Base-by-base conservation (phyloP, 441 rosid species). In the Adansonia grandidieri region DNA sequence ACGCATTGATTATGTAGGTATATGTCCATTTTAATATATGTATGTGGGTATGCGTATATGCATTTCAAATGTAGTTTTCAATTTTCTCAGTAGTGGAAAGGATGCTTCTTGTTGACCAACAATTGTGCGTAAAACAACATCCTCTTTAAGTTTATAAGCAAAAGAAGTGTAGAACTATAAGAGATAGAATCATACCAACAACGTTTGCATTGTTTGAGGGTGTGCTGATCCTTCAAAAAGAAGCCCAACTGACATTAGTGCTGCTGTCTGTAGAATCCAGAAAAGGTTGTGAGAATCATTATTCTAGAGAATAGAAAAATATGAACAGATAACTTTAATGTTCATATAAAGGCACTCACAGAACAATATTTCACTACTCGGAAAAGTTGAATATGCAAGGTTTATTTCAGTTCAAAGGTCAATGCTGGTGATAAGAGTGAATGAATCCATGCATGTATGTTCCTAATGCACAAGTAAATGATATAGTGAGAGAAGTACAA, bases 151-250 rank as follows among this genome's bases (percentile, higher is more conserved):
- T 40, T 56, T 9, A 54, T 19, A 19, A 11, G 51, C 17, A 56
- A 37, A 66, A 66, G 7, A 37, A 37, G 42, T 37, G 42, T 37
- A 37, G 42, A 54, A 60, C 44, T 22, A 53, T 56, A 68, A 37
- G 73, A 14, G n/a, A 19, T 70, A 71, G 71, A 47, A 71, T 83
- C 24, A 77, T 91, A 94, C 98, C 98, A 91, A 80, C 79, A 97
- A 93, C 71, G 87, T 89, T 77, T 97, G 94, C 98, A 95, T 93
- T 54, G 95, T 93, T 81, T 85, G 92, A 13, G 88, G 96, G 85
- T 94, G 98, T 75, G 95, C 97, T 61, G 99, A 93, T 85, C 98
- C 99, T 89, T 97, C 99, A 79, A 83, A 94, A 79, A 97, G 94
- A 84, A 94, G 91, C 82, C 99, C 99, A 64, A 92, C 85, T 20